These are phyloP conservation scores for Casuarina equisetifolia DNA, from an alignment of 306 rosid genomes.

Conservation along the genomic window DNA sequence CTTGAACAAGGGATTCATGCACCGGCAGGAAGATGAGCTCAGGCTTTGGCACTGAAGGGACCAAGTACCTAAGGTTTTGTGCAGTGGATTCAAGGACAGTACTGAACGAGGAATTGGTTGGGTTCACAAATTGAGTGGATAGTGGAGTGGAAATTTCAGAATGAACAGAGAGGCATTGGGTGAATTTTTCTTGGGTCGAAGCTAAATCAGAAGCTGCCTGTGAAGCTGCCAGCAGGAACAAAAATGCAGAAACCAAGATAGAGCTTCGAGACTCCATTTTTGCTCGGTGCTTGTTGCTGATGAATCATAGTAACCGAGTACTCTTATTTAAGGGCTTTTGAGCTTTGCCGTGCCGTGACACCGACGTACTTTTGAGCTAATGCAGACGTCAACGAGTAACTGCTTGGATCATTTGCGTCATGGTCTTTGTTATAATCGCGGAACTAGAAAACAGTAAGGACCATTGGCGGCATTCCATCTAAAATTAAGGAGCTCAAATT, in stretches of 20 bases:
- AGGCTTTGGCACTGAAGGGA: slow-evolving; percentile 64
- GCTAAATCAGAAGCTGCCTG: slow-evolving; percentile 26
- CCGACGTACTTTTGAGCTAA: slow-evolving; percentile 37
- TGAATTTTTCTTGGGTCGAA: slow-evolving; percentile 42
- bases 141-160: slow-evolving; percentile 45
- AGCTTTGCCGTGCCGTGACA: slow-evolving; percentile 4
- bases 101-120: slow-evolving; percentile 36
- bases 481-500: too few relatives aligned
- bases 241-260: slow-evolving; percentile 21
- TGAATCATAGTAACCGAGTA: slow-evolving; percentile 11
- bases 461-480: too few relatives aligned
- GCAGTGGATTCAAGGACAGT: slow-evolving; percentile 50
- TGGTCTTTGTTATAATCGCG: neutral
- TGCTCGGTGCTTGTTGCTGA: slow-evolving; percentile 15
- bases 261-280: slow-evolving; percentile 36
- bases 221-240: slow-evolving; percentile 36
- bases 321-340: slow-evolving; percentile 7
- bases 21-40: slow-evolving; percentile 65
- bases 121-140: slow-evolving; percentile 30
- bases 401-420: neutral
- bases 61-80: slow-evolving; percentile 52
- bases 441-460: neutral
- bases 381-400: slow-evolving; percentile 28
- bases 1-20: slow-evolving; percentile 60
- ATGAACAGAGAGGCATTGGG: slow-evolving; percentile 41